Base-by-base conservation (phyloP, 2,329 filamentous ascomycete species). In the Ampelomyces quisqualis region DNA sequence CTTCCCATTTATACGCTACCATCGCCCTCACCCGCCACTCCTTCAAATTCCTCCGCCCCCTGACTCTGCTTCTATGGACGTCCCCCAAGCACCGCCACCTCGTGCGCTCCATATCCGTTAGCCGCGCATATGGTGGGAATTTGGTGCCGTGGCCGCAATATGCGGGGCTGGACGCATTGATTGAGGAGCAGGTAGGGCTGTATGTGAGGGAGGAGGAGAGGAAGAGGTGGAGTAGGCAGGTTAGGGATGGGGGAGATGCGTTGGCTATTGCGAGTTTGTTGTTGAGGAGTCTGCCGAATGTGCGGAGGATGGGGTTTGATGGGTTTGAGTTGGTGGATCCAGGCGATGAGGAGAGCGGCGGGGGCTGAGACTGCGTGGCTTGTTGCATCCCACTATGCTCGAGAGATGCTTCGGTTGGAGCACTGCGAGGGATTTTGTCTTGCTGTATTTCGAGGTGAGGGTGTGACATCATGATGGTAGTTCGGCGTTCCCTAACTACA, bases 271-370 rank as follows among this genome's bases (percentile, higher is more conserved):
- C 47, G n/a, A 39, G 40, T 31, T 14, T 53, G 27, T 37, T 53
- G 28, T 13, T 51, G 11, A 49, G 51, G 34, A 47, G 48, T 26
- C 35, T 51, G 36, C 37, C 40, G 24, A 13, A 31, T 17, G 38
- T 51, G 15, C 17, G 15, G 30, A 36, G 28, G 24, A 53, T 53
- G 45, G 35, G 36, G 34, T 49, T 53, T 37, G 48, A 50, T 23
- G 51, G 51, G 15, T 53, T 51, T 34, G 36, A 40, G 10, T 18
- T 53, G 24, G 48, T 53, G 13, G 51, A 53, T 34, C 51, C 51
- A 10, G 40, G 30, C 8, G 19, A 15, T 35, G 34, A 37, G 38
- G 26, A 17, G 28, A 21, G 17, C 17, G 23, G n/a, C n/a, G n/a
- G n/a, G n/a, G n/a, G n/a, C n/a, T n/a, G n/a, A n/a, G n/a, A n/a